These are phyloP conservation scores for Aspergillus proliferans DNA, from an alignment of 2,329 filamentous ascomycete species.

Conservation along the genomic window DNA sequence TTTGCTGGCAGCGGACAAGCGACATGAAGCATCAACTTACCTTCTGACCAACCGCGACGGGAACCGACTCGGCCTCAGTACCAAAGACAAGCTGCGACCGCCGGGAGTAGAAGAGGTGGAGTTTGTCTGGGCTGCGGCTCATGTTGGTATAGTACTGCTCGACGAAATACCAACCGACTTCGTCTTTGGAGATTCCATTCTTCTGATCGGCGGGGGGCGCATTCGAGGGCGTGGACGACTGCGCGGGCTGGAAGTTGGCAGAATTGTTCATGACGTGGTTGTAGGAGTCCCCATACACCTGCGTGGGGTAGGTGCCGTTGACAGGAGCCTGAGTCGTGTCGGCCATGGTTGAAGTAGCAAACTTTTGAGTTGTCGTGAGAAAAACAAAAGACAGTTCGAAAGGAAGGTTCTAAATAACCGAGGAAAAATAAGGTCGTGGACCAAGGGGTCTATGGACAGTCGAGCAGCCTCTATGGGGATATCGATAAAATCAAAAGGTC, in stretches of 20 bases:
- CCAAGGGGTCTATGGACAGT: background rate
- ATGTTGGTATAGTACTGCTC: constrained; percentile 98
- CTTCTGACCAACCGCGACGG: constrained; percentile 79
- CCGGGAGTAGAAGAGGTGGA: constrained; percentile 95
- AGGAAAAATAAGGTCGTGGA: constrained; percentile 1
- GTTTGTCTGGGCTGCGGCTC: constrained; percentile 88
- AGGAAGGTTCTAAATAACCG: constrained; percentile 9
- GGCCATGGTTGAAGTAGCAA: constrained; percentile 26
- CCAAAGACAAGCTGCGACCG: constrained; percentile 92
- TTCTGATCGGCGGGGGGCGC: constrained; percentile 33
- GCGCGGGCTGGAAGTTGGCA: constrained; percentile 34
- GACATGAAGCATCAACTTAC: constrained; percentile 49
- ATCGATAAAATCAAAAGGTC: background rate
- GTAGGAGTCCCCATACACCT: constrained; percentile 34
- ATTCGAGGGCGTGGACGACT: constrained; percentile 35
- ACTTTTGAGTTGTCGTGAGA: background rate
- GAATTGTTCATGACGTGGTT: constrained; percentile 30
- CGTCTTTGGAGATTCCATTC: constrained; percentile 64
- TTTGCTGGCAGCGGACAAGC: background rate
- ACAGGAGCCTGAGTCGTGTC: constrained; percentile 36
- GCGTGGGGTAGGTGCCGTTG: constrained; percentile 37
- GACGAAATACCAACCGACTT: constrained; percentile 99
- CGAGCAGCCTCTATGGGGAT: background rate
- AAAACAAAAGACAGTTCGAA: constrained; percentile 4
- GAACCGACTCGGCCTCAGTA: constrained; percentile 79